Conservation (phyloP, 2,329 filamentous ascomycete species). For the Fusarium floridanum region DNA sequence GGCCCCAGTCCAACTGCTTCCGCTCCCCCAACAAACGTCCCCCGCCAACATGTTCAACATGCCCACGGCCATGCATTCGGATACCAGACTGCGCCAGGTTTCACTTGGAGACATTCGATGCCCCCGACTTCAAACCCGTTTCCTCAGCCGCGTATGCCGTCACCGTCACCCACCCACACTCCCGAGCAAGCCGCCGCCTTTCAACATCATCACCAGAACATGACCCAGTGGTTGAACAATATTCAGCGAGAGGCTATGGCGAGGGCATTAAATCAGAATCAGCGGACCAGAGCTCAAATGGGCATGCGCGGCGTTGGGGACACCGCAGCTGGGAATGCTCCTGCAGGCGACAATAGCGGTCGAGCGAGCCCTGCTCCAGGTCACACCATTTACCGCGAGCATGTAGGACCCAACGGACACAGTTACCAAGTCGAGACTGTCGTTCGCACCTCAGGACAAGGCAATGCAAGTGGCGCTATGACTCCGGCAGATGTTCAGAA, state of each 20-base stretch:
- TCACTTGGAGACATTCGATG: constrained; percentile 48
- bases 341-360: constrained; percentile 44
- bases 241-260: constrained; percentile 62
- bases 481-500: constrained; percentile 61
- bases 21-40: constrained; percentile 39
- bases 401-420: constrained; percentile 50
- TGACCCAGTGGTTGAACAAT: constrained; percentile 61
- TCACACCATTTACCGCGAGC: constrained; percentile 51
- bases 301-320: constrained; percentile 59
- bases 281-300: constrained; percentile 56
- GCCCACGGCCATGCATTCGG: constrained; percentile 40
- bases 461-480: constrained; percentile 46
- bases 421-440: constrained; percentile 54
- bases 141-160: constrained; percentile 50
- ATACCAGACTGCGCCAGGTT: constrained; percentile 47
- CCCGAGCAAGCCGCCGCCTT: constrained; percentile 49
- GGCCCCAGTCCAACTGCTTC: constrained; percentile 46
- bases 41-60: constrained; percentile 38
- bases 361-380: constrained; percentile 50
- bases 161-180: constrained; percentile 47
- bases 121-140: constrained; percentile 45
- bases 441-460: constrained; percentile 40
- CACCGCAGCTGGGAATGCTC: constrained; percentile 30
- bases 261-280: constrained; percentile 59
- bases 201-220: constrained; percentile 57